Percentiles rank a stretch among this genome's conserved stretches.
phyloP scores from a whole-genome alignment of 345 rosid genomes.

The Anastatica hierochuntica region DNA sequence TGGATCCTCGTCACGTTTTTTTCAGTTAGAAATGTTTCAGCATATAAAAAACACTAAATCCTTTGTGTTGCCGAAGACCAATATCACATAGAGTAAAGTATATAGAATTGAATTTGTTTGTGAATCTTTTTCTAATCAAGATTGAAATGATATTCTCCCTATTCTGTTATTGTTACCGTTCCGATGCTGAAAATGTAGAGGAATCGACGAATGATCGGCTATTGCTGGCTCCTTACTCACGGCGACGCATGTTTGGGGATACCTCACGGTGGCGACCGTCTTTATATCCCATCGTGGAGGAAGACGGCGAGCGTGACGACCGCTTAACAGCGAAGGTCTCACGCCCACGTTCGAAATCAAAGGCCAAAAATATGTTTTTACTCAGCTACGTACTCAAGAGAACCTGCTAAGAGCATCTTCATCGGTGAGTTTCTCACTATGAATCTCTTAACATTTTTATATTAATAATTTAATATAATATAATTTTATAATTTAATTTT shows the following conservation, averaged over 20 bases:
- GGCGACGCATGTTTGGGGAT: not conserved
- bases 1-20: not conserved
- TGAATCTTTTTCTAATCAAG: not conserved
- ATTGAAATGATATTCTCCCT: slow-evolving; percentile 4
- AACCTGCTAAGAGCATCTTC: no score
- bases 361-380: not conserved
- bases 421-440: no score
- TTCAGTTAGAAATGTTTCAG: not conserved
- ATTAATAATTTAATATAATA: no score
- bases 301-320: not conserved
- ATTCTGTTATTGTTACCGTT: slow-evolving; percentile 9
- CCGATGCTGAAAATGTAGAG: not conserved
- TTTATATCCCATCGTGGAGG: slow-evolving; percentile 16
- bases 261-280: slow-evolving; percentile 21
- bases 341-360: not conserved
- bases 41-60: not conserved
- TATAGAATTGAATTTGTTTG: not conserved
- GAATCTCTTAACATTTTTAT: no score
- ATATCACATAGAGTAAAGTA: no score
- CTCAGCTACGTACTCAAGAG: slow-evolving; percentile 7
- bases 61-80: no score
- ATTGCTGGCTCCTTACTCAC: not conserved
- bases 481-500: no score
- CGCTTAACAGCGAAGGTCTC: not conserved
- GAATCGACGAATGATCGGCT: not conserved